phyloP scores from a whole-genome alignment of 306 rosid species.

The Cicer yamashitae region DNA sequence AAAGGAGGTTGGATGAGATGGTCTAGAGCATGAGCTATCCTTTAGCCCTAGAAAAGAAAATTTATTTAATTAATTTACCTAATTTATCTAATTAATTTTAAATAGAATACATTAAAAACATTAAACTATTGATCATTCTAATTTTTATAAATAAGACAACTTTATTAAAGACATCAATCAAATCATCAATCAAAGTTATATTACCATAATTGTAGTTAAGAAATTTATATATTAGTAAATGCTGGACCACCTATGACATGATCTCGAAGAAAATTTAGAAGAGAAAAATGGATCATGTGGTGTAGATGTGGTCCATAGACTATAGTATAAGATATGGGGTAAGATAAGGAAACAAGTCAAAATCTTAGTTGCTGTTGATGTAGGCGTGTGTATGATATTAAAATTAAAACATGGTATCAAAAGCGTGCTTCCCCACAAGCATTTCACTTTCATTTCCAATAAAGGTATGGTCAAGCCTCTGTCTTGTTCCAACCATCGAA shows the following conservation, averaged over 20 bases:
- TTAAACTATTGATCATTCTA: no score
- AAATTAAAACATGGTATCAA: constrained; percentile 57
- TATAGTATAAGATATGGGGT: not conserved
- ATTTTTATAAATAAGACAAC: no score
- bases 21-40: not conserved
- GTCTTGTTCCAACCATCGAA: constrained; percentile 70
- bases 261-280: no score
- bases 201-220: no score
- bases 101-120: no score
- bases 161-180: no score
- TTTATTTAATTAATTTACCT: no score
- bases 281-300: no score
- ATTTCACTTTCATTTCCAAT: constrained; percentile 91
- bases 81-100: no score
- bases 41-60: not conserved
- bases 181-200: no score
- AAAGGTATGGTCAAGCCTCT: constrained; percentile 60
- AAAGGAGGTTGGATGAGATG: not conserved
- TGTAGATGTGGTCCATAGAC: not conserved
- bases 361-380: constrained; percentile 33
- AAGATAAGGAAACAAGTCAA: constrained; percentile 43
- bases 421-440: constrained; percentile 69
- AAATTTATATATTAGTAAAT: no score
- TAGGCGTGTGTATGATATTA: constrained; percentile 32
- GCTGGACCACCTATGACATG: no score